phyloP scores from a whole-genome alignment of 1,139 yeast species.

The Ashbya aceris region DNA sequence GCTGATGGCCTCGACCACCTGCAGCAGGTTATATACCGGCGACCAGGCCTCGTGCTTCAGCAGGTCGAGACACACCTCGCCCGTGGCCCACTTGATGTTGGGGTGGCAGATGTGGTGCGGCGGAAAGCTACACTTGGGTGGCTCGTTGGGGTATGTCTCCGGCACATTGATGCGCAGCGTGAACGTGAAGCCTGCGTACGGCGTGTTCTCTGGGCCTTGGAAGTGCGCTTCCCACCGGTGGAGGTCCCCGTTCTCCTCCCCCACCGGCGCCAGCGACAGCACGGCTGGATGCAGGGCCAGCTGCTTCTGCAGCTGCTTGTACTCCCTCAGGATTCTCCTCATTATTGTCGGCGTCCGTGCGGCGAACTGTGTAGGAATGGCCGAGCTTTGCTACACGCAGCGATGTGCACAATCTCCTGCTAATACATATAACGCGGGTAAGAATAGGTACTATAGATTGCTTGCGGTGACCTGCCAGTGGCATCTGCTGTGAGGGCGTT shows the following conservation, averaged over 20 bases:
- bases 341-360: not conserved
- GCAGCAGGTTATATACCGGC: slow-evolving; percentile 77
- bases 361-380: no score
- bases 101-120: slow-evolving; percentile 58
- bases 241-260: slow-evolving; percentile 30
- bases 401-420: no score
- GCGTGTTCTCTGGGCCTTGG: slow-evolving; percentile 46
- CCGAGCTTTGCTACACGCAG: no score
- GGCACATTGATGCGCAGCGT: slow-evolving; percentile 44
- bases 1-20: slow-evolving; percentile 63
- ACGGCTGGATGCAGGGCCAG: slow-evolving; percentile 30
- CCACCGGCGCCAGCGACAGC: slow-evolving; percentile 37
- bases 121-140: slow-evolving; percentile 53
- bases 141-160: slow-evolving; percentile 52
- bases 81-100: slow-evolving; percentile 57
- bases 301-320: slow-evolving; percentile 32
- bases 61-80: slow-evolving; percentile 81
- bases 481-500: no score
- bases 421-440: no score
- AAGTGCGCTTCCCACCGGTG: slow-evolving; percentile 53
- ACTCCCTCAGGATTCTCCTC: slow-evolving; percentile 32
- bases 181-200: slow-evolving; percentile 54
- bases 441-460: no score
- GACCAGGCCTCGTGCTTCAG: slow-evolving; percentile 59
- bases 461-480: no score